These are phyloP conservation scores for Purpureocillium takamizusanense DNA, from an alignment of 2,329 filamentous ascomycete species.

Conservation along the genomic window DNA sequence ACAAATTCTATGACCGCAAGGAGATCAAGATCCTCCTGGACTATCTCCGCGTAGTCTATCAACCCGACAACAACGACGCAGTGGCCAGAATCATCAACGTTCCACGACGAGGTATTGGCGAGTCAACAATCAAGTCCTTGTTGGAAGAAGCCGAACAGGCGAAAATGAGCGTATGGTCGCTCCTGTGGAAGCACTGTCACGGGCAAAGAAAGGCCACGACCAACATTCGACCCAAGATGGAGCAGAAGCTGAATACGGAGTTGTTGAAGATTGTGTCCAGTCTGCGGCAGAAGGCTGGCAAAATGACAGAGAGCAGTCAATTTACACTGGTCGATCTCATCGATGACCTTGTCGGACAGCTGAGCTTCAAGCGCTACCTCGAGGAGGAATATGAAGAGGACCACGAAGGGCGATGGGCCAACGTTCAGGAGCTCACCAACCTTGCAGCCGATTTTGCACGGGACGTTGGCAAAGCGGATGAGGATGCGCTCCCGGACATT, in stretches of 20 bases:
- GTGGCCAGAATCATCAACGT: conserved; percentile 77
- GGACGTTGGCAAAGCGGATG: conserved; percentile 31
- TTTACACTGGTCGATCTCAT: conserved; percentile 38
- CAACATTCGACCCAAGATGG: conserved; percentile 39
- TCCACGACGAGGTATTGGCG: conserved; percentile 73
- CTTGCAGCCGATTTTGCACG: conserved; percentile 65
- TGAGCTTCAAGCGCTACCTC: conserved; percentile 67
- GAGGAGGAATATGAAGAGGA: conserved; percentile 63
- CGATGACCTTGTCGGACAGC: conserved; percentile 48
- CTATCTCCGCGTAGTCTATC: conserved; percentile 77
- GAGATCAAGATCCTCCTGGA: conserved; percentile 85
- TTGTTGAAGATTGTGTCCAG: conserved; percentile 34
- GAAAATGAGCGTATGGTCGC: conserved; percentile 63
- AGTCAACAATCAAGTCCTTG: conserved; percentile 64
- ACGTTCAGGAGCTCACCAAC: conserved; percentile 77
- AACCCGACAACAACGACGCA: conserved; percentile 81
- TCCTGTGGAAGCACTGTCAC: conserved; percentile 51
- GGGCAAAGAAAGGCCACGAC: conserved; percentile 38
- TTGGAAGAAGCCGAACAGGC: conserved; percentile 66
- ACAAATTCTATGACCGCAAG: conserved; percentile 82
- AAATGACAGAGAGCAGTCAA: conserved; percentile 16
- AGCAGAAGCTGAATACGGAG: conserved; percentile 43
- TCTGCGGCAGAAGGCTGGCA: conserved; percentile 19
- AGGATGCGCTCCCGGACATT: conserved; percentile 55
- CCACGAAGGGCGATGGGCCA: conserved; percentile 73